A percentile compares a stretch with the other conserved stretches of the same genome.
phyloP scores from a whole-genome alignment of 1,139 yeast species.

The Wickerhamiella infanticola region DNA sequence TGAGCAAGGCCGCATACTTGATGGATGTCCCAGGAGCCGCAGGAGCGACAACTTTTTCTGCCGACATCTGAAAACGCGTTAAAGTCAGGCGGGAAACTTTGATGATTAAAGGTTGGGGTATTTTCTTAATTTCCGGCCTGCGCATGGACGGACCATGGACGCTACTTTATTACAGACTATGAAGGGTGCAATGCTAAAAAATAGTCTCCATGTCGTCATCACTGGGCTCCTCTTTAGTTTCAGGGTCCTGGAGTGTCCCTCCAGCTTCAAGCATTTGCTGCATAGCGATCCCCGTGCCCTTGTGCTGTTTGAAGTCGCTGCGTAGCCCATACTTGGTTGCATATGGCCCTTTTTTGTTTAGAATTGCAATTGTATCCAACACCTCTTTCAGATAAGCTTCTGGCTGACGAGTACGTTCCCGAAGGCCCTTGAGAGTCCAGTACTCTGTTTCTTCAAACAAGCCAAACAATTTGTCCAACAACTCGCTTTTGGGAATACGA shows the following conservation, averaged over 20 bases:
- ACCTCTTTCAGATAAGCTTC: slow-evolving; percentile 86
- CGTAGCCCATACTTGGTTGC: slow-evolving; percentile 81
- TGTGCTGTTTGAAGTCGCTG: slow-evolving; percentile 56
- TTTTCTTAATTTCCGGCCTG: too few relatives aligned
- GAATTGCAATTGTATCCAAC: slow-evolving; percentile 72
- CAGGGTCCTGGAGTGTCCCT: slow-evolving; percentile 1
- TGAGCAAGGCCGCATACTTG: slow-evolving; percentile 12
- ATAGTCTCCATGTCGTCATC: slow-evolving; percentile 14
- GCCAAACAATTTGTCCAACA: slow-evolving; percentile 73
- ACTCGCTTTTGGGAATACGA: slow-evolving; percentile 85
- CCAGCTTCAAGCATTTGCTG: background rate
- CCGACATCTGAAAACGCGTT: background rate
- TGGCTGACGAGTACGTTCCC: slow-evolving; percentile 92
- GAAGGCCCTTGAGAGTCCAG: slow-evolving; percentile 89
- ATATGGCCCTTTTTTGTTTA: slow-evolving; percentile 91
- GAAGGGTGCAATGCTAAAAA: background rate
- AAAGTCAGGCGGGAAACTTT: too few relatives aligned
- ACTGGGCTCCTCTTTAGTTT: slow-evolving; percentile 11
- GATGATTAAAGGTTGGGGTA: too few relatives aligned
- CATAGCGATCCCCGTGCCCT: slow-evolving; percentile 10
- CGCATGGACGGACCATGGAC: too few relatives aligned
- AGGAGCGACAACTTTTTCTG: background rate
- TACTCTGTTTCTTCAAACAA: slow-evolving; percentile 90
- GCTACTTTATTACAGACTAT: too few relatives aligned
- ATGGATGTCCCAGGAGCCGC: slow-evolving; percentile 4